Evolutionary conservation across 805 yeast genomes (phyloP).

Genomic region (Clavispora fructus): DNA sequence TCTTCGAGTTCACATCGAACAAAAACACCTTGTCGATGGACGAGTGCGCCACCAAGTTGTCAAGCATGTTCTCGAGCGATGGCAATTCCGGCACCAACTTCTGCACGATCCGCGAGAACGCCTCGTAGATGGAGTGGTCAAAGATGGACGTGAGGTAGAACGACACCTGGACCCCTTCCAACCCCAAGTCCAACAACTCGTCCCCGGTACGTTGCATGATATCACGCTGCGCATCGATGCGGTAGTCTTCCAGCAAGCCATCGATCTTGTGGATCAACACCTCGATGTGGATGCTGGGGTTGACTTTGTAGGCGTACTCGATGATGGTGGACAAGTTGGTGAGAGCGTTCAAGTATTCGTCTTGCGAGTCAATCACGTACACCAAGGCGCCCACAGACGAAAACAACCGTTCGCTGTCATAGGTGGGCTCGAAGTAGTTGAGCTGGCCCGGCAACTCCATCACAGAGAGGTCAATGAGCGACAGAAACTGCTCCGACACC

Average conservation of each 20-base stretch:
- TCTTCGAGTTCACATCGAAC: slow-evolving; percentile 87
- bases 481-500: slow-evolving; percentile 74
- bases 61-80: slow-evolving; percentile 80
- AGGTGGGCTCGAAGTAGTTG: slow-evolving; percentile 79
- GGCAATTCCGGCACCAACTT: slow-evolving; percentile 87
- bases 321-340: slow-evolving; percentile 85
- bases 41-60: slow-evolving; percentile 80
- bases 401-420: slow-evolving; percentile 73
- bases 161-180: slow-evolving; percentile 86
- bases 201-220: slow-evolving; percentile 95
- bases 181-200: slow-evolving; percentile 80
- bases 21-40: slow-evolving; percentile 89
- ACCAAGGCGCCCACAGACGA: slow-evolving; percentile 84
- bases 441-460: slow-evolving; percentile 95
- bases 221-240: slow-evolving; percentile 92
- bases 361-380: slow-evolving; percentile 92
- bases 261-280: slow-evolving; percentile 94
- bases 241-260: slow-evolving; percentile 88
- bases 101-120: slow-evolving; percentile 89
- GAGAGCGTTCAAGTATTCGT: slow-evolving; percentile 87
- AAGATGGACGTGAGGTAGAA: slow-evolving; percentile 91
- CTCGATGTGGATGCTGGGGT: slow-evolving; percentile 83
- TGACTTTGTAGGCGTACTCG: slow-evolving; percentile 78
- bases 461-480: slow-evolving; percentile 79
- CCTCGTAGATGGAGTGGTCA: slow-evolving; percentile 94